These are phyloP conservation scores for Chamaecrista fasciculata DNA, from an alignment of 306 rosid genomes.

Conservation along the genomic window DNA sequence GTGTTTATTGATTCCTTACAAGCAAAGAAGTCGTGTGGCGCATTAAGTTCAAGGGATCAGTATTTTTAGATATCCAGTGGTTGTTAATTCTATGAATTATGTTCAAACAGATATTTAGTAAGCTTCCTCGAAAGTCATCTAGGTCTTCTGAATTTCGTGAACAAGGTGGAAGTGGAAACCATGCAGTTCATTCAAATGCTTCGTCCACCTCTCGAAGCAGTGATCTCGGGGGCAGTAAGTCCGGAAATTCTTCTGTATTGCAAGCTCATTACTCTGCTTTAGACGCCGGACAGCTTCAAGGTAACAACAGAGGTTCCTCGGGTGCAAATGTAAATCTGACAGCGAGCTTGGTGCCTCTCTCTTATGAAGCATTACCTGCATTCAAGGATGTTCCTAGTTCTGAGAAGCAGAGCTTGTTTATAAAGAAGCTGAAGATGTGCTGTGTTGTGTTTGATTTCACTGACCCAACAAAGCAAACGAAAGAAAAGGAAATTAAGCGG, in stretches of 20 bases:
- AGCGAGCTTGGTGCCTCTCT: slow-evolving; percentile 34
- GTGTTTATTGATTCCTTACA: background rate
- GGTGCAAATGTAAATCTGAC: slow-evolving; percentile 40
- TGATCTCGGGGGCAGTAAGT: slow-evolving; percentile 39
- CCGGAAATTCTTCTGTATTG: slow-evolving; percentile 38
- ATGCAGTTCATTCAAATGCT: slow-evolving; percentile 35
- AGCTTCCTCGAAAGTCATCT: slow-evolving; percentile 59
- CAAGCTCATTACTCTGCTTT: slow-evolving; percentile 36
- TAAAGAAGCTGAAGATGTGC: slow-evolving; percentile 57
- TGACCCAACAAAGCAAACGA: slow-evolving; percentile 56
- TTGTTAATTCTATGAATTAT: slow-evolving; percentile 32
- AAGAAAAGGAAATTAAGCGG: slow-evolving; percentile 68
- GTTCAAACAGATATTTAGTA: slow-evolving; percentile 53
- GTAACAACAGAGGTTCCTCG: slow-evolving; percentile 25
- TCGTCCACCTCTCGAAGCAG: slow-evolving; percentile 37
- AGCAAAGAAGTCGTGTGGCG: background rate
- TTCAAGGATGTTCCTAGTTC: slow-evolving; percentile 60
- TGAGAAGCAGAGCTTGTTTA: slow-evolving; percentile 55
- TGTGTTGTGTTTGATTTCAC: slow-evolving; percentile 60
- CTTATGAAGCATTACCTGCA: slow-evolving; percentile 56
- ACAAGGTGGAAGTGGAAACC: slow-evolving; percentile 35
- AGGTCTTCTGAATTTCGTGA: slow-evolving; percentile 45
- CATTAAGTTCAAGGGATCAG: background rate
- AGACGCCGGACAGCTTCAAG: slow-evolving; percentile 42
- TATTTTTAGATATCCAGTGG: slow-evolving; percentile 23